These are phyloP conservation scores for Blastobotrys capitulatus DNA, from an alignment of 1,139 yeast genomes.

Conservation along the genomic window DNA sequence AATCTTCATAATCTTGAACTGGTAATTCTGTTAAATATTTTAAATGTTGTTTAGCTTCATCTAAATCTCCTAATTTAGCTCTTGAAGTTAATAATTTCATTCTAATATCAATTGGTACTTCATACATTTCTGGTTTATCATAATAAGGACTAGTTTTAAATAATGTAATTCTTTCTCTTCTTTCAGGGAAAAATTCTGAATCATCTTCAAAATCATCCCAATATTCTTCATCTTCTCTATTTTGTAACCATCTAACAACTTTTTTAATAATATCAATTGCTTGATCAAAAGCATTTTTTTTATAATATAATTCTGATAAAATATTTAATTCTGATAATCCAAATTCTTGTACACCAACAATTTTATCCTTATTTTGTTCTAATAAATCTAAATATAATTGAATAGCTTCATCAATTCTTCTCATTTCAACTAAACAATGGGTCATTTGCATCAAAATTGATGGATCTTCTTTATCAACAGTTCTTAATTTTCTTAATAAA, in stretches of 20 bases:
- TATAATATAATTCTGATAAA: constrained; percentile 68
- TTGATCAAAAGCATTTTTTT: constrained; percentile 55
- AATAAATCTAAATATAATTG: constrained; percentile 51
- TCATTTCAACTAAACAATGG: constrained; percentile 66
- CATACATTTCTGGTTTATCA: constrained; percentile 23
- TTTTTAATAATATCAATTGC: constrained; percentile 63
- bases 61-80: constrained; percentile 54
- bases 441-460: constrained; percentile 69
- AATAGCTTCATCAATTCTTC: constrained; percentile 75
- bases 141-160: constrained; percentile 16
- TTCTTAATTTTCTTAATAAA: constrained; percentile 60
- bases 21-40: constrained; percentile 52
- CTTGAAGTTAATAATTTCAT: constrained; percentile 73
- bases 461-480: constrained; percentile 55
- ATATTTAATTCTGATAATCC: constrained; percentile 89
- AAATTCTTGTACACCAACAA: constrained; percentile 36
- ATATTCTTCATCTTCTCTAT: constrained; percentile 62
- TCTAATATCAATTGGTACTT: constrained; percentile 80
- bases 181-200: constrained; percentile 73
- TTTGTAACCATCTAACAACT: constrained; percentile 80
- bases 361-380: constrained; percentile 20
- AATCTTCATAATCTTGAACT: constrained; percentile 61
- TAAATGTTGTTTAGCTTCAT: constrained; percentile 71
- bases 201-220: constrained; percentile 84
- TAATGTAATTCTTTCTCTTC: constrained; percentile 37